Evolutionary conservation across 2,329 filamentous ascomycete genomes (phyloP).

Genomic region (Diplodia intermedia): DNA sequence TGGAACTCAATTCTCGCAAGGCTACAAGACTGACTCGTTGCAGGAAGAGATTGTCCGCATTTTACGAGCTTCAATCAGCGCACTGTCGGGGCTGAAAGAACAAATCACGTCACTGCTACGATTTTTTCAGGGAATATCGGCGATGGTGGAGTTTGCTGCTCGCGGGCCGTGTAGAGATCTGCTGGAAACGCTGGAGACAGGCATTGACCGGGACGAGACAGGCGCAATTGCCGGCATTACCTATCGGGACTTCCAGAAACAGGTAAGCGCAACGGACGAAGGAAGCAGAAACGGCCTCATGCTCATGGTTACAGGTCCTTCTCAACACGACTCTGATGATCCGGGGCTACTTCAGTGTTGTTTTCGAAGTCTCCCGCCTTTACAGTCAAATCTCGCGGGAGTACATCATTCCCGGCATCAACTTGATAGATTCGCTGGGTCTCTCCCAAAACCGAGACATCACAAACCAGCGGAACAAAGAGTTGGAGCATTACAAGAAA

Average conservation of each 20-base stretch:
- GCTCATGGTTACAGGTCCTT: not conserved
- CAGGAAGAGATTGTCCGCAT: conserved; percentile 20
- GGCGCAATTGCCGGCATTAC: conserved; percentile 16
- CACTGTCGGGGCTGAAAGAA: conserved; percentile 13
- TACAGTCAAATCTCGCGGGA: conserved; percentile 21
- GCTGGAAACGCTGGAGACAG: conserved; percentile 2
- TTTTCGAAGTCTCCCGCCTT: conserved; percentile 16
- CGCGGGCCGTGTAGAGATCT: conserved; percentile 11
- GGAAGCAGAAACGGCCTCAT: not conserved
- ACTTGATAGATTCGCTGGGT: conserved; percentile 18
- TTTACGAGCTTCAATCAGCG: conserved; percentile 21
- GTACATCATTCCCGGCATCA: conserved; percentile 26
- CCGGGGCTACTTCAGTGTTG: conserved; percentile 24
- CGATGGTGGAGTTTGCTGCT: conserved; percentile 31
- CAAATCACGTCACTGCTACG: conserved; percentile 23
- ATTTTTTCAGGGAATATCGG: conserved; percentile 27
- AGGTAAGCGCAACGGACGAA: not conserved
- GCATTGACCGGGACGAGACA: not conserved
- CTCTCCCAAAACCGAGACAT: not conserved
- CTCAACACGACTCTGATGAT: conserved; percentile 28
- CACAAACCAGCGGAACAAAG: not conserved
- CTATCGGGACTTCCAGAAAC: conserved; percentile 22
- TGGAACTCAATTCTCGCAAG: not conserved
- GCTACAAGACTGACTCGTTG: not conserved
- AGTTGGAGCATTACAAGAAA: conserved; percentile 1